A percentile compares a stretch with the other conserved stretches of the same genome.
Conservation (phyloP, 768 basidiomycete genomes). For the Mycena epipterygia region DNA sequence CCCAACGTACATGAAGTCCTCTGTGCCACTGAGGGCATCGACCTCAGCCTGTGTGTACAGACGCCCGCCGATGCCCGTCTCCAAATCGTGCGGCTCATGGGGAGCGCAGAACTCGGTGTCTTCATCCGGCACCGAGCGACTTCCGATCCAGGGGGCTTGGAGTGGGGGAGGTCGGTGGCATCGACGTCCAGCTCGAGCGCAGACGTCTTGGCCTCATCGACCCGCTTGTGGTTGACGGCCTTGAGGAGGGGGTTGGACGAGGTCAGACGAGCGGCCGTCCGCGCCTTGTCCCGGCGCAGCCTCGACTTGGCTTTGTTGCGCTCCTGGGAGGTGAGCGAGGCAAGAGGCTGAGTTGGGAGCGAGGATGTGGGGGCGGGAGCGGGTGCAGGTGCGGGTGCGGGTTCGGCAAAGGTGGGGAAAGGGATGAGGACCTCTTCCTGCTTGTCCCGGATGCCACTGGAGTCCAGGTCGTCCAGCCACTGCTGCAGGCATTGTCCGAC, state of each 20-base stretch:
- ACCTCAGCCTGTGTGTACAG: neutral
- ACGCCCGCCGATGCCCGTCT: neutral
- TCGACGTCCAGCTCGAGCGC: neutral
- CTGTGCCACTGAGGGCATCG: neutral
- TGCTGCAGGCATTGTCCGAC: neutral
- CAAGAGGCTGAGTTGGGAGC: no score
- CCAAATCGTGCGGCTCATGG: neutral
- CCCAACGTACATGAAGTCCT: neutral
- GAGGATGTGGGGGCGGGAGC: neutral
- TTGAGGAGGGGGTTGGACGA: neutral
- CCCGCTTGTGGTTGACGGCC: neutral
- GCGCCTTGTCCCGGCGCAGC: neutral
- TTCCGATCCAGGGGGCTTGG: constrained; percentile 24
- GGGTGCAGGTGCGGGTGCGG: neutral
- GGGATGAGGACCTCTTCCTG: neutral
- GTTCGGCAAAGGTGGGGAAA: neutral
- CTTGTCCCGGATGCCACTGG: neutral
- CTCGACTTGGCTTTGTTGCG: neutral
- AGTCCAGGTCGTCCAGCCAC: neutral
- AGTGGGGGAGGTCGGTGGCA: constrained; percentile 14
- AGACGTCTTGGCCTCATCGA: neutral
- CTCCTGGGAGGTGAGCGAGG: neutral
- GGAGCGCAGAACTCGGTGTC: neutral
- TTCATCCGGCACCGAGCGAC: neutral
- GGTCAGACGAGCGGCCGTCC: neutral